Base-by-base conservation (phyloP, 768 basidiomycete genomes). In the Guyanaporus albipodus region DNA sequence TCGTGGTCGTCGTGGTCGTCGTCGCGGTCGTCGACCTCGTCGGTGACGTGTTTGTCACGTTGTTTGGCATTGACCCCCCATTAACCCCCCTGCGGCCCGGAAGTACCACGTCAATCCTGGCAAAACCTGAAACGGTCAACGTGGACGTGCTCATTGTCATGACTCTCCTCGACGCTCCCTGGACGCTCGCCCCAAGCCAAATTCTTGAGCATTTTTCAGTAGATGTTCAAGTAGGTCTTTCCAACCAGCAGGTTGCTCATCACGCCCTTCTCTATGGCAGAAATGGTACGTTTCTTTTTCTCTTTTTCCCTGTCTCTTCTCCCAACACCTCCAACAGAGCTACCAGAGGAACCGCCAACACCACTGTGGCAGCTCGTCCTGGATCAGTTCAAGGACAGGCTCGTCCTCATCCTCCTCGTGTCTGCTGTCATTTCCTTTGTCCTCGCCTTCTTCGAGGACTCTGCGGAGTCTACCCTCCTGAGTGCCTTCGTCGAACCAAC, bases 341-440 rank as follows among this genome's bases (percentile, higher is more conserved):
- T 99, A 7, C 94, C 95, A 10, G 92, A 96, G 61, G 91, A 94
- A 9, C 85, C 90, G 0, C 71, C 90, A 4, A 96, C 95, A 4
- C 90, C 94, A 4, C 63, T 98, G 26, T 93, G 92, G 91, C 79
- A 91, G 62, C 82, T 98, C 50, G 86, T 99, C 49, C 77, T 99
- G n/a, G 93, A 96, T 56, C 95, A 99, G 70, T 99, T 99, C 77
- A 87, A 98, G 74, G 95, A 99, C 70, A 92, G 96, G 68, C 81
- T 99, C 23, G 95, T 99, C 33, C 84, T 99, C 53, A 98, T 99
- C 62, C 79, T 99, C 27, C 85, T 99, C 37, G 93, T 79, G 3
- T 96, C 93, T 2, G 95, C 95, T 11, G 83, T 89, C 36, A 77
- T 98, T 55, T 98, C 95, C 9, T 94, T 99, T 67, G 73, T 94